Conservation (phyloP, 805 yeast genomes). For the Schwanniomyces pseudopolymorphus region DNA sequence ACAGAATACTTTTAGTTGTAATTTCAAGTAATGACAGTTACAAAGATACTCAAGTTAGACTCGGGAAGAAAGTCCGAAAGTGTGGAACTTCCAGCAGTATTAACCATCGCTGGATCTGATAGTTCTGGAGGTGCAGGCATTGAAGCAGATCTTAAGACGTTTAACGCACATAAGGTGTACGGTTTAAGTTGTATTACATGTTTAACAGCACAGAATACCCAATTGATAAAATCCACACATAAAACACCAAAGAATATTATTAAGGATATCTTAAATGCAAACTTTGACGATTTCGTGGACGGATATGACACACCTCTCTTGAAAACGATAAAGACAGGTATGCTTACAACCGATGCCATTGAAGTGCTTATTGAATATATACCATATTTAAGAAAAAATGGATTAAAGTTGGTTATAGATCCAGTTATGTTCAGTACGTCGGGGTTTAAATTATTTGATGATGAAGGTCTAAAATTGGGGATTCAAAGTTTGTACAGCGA, state of each 20-base stretch:
- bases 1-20: not conserved
- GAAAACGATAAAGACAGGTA: slow-evolving; percentile 76
- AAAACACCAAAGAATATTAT: slow-evolving; percentile 46
- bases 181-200: slow-evolving; percentile 79
- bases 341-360: slow-evolving; percentile 61
- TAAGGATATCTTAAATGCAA: slow-evolving; percentile 48
- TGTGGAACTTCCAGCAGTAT: slow-evolving; percentile 16
- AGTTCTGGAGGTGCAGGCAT: slow-evolving; percentile 91
- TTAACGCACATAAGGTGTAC: slow-evolving; percentile 71
- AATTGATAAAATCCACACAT: slow-evolving; percentile 42
- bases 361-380: slow-evolving; percentile 42
- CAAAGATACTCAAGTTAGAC: not conserved
- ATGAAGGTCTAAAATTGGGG: slow-evolving; percentile 43
- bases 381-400: slow-evolving; percentile 21
- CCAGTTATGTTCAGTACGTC: slow-evolving; percentile 86
- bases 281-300: slow-evolving; percentile 55
- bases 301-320: slow-evolving; percentile 33
- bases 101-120: slow-evolving; percentile 70
- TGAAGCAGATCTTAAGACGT: slow-evolving; percentile 83
- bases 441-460: slow-evolving; percentile 59
- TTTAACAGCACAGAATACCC: slow-evolving; percentile 76
- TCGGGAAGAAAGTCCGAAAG: not conserved
- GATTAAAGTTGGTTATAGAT: slow-evolving; percentile 58
- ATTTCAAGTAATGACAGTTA: not conserved
- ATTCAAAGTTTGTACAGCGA: slow-evolving; percentile 46